Percentiles rank a stretch among this genome's conserved stretches.
These are phyloP conservation scores for Sugiyamaella paludigena DNA, from an alignment of 1,139 yeast genomes.

Conservation along the genomic window DNA sequence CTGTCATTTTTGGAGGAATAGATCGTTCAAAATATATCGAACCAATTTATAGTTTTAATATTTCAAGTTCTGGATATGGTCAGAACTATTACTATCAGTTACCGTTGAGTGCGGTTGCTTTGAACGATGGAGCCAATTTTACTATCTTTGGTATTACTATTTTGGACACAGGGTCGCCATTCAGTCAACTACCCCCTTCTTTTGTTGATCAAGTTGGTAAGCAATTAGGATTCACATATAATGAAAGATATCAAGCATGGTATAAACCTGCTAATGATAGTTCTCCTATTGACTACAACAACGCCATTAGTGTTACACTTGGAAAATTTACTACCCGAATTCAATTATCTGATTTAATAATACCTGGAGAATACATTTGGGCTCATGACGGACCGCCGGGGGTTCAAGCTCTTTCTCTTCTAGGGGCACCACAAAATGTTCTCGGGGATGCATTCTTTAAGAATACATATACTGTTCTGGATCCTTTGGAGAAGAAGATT, in stretches of 20 bases:
- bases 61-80: slow-evolving; percentile 14
- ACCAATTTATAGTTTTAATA: slow-evolving; percentile 32
- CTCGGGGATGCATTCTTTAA: slow-evolving; percentile 75
- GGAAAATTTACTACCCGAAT: slow-evolving; percentile 31
- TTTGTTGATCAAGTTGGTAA: slow-evolving; percentile 33
- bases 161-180: slow-evolving; percentile 52
- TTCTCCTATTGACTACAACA: slow-evolving; percentile 14
- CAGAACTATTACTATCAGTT: slow-evolving; percentile 27
- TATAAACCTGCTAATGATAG: slow-evolving; percentile 25
- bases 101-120: slow-evolving; percentile 23
- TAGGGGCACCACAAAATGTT: slow-evolving; percentile 37
- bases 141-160: slow-evolving; percentile 40
- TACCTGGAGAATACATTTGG: slow-evolving; percentile 39
- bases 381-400: slow-evolving; percentile 34
- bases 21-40: slow-evolving; percentile 48
- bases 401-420: slow-evolving; percentile 32
- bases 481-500: slow-evolving; percentile 58
- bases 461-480: slow-evolving; percentile 68
- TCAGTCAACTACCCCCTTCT: slow-evolving; percentile 33
- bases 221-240: slow-evolving; percentile 26
- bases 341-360: slow-evolving; percentile 30
- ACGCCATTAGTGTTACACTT: slow-evolving; percentile 26
- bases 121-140: slow-evolving; percentile 26
- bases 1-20: slow-evolving; percentile 26
- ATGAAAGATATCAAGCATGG: slow-evolving; percentile 31